These are phyloP conservation scores for Santalum album DNA, from an alignment of 164 flowering plant species.

Conservation along the genomic window DNA sequence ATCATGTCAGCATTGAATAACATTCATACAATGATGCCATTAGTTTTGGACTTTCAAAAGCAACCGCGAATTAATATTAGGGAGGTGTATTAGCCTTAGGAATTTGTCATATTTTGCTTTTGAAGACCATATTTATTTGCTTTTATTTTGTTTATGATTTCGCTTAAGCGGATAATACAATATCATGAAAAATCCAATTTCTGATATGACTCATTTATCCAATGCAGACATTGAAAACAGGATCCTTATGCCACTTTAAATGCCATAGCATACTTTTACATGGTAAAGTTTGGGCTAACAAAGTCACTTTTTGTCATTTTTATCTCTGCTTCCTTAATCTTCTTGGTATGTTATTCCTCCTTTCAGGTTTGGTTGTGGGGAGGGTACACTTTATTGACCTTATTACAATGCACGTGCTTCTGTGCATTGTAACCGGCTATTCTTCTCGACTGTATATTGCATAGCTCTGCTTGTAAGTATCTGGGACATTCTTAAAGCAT, in stretches of 20 bases:
- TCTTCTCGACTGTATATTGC: constrained; percentile 92
- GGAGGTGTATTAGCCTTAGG: no score
- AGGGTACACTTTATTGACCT: constrained; percentile 96
- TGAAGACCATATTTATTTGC: no score
- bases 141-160: no score
- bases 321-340: constrained; percentile 1
- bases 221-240: constrained; percentile 92
- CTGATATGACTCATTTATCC: constrained; percentile 10
- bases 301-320: constrained; percentile 1
- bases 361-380: constrained; percentile 99
- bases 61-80: no score
- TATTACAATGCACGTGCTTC: constrained; percentile 95
- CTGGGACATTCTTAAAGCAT: neutral
- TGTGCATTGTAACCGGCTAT: constrained; percentile 95
- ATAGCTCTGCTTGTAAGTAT: constrained; percentile 95
- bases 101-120: no score
- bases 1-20: no score
- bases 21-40: no score
- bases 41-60: no score
- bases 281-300: constrained; percentile 45
- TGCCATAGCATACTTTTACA: constrained; percentile 87
- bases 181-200: neutral
- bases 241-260: constrained; percentile 96
- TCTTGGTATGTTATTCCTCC: constrained; percentile 5
- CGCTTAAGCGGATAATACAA: no score